Evolutionary conservation across 208 protist genomes (phyloP), one percentile per base, ranked within the genome.

Genomic region (Trypanosoma congolense): DNA sequence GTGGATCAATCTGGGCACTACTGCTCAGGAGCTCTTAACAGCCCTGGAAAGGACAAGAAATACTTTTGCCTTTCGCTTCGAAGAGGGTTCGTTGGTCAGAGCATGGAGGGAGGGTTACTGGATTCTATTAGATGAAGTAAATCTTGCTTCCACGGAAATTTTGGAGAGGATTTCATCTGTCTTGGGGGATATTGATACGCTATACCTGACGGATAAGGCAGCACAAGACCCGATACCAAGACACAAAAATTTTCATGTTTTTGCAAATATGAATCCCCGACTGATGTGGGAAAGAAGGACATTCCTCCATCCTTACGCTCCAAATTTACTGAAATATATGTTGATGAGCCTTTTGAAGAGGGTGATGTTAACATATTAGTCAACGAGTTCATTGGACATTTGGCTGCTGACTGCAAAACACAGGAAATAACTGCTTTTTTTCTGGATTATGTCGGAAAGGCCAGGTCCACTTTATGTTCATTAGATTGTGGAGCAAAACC

Each of bases 231-330:
- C 84, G 1, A 80, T 95, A 54, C 58, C 68, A 45, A 56, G 75
- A 25, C 98, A 99, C 77, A 88, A 92, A 18, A 94, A 99, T 61
- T 99, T 99, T 73, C 89, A 90, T 64, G 73, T 99, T 0, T 99
- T 99, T 71, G 98, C 97, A 6, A 99, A 97, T 73, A 99, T 99
- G 98, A 99, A 99, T 74, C 88, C 88, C 99, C 98, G 9, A 99
- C 97, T 4, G 99, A 99, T 72, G 95, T 99, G 24, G 99, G 99
- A 31, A 99, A 99, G 74, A 98, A 98, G 65, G 96, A 99, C 41
- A 77, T 99, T 30, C 92, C 97, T 1, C 82, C 83, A 24, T 88
- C 80, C 4, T 55, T 99, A 43, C 70, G 96, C 6, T 92, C 89
- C 12, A 82, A 97, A 35, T 99, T 99, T 68, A 98, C 97, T 4